Base-by-base conservation (phyloP, 371 early-diverging fungal species). In the Gilbertella persicaria region DNA sequence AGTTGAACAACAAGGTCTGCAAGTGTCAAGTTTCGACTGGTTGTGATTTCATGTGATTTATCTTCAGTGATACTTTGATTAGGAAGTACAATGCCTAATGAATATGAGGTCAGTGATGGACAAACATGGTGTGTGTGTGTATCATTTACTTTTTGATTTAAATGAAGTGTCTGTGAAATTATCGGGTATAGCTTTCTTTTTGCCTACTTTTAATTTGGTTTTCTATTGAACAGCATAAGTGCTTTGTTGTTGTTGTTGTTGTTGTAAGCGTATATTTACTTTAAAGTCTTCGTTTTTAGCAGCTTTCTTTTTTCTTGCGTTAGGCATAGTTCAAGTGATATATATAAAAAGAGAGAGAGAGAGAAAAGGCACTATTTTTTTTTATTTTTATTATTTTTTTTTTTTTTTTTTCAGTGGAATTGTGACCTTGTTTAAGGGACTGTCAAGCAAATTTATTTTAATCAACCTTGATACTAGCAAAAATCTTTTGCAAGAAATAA, bases 161-260 rank as follows among this genome's bases (percentile, higher is more conserved):
- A 94, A 93, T 9, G 92, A 87, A n/a, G 90, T 87, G 48, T 92
- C 89, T 16, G 94, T 93, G 33, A 80, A 82, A 66, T 84, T 96
- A 40, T 79, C 79, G 8, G 94, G 76, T n/a, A 82, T 69, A 16
- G 83, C 79, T 75, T 91, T 88, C 67, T 88, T 88, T 69, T 93
- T 90, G 42, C 96, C 96, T 36, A 96, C 87, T 67, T 96, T 96
- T 33, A 96, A 82, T 71, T 90, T 93, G 58, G 87, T 85, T 89
- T 96, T 95, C 88, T 89, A 72, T 44, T 19, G 33, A 33, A 13
- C 12, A 26, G 30, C 28, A 9, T 5, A 28, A 9, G 28, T 33
- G 2, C 6, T 5, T 10, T 33, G 10, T 33, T 33, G 6, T 14
- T 21, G 40, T 38, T 35, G 17, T 30, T 36, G 1, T 35, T 37